A percentile compares a stretch with the other conserved stretches of the same genome.
These are phyloP conservation scores for Talaromyces nanjingensis DNA, from an alignment of 495 filamentous ascomycete genomes.

Conservation along the genomic window DNA sequence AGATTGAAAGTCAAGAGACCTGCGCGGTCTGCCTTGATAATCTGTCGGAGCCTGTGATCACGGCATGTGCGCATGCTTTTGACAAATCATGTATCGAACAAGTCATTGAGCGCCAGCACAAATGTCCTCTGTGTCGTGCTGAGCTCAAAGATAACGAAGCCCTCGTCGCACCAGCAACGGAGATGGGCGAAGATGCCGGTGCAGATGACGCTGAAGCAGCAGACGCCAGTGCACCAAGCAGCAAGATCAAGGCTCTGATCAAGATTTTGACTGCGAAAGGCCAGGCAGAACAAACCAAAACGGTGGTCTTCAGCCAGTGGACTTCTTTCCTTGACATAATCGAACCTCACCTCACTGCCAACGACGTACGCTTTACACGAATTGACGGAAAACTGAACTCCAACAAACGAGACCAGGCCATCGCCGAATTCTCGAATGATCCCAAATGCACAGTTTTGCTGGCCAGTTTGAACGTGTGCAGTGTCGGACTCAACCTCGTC, in stretches of 20 bases:
- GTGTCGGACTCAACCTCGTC: slow-evolving; percentile 83
- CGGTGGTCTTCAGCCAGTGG: slow-evolving; percentile 91
- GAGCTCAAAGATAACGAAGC: slow-evolving; percentile 50
- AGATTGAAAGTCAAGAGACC: slow-evolving; percentile 75
- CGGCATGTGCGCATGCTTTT: slow-evolving; percentile 80
- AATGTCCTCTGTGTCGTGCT: slow-evolving; percentile 85
- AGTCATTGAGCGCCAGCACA: slow-evolving; percentile 72
- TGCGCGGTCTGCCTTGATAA: slow-evolving; percentile 78
- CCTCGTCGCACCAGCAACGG: slow-evolving; percentile 59
- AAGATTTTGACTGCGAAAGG: slow-evolving; percentile 69
- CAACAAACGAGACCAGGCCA: slow-evolving; percentile 59
- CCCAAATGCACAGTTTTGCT: slow-evolving; percentile 71
- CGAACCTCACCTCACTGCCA: slow-evolving; percentile 57
- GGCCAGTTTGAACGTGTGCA: slow-evolving; percentile 73
- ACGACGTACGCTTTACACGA: slow-evolving; percentile 58
- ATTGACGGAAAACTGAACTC: slow-evolving; percentile 81
- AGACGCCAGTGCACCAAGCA: slow-evolving; percentile 60
- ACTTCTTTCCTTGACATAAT: slow-evolving; percentile 81
- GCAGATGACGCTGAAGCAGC: slow-evolving; percentile 42
- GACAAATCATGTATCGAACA: slow-evolving; percentile 67
- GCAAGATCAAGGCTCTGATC: slow-evolving; percentile 78
- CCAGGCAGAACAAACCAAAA: slow-evolving; percentile 64
- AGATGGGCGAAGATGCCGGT: slow-evolving; percentile 42
- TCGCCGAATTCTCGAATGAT: slow-evolving; percentile 58
- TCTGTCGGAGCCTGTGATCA: slow-evolving; percentile 73